These are phyloP conservation scores for Metschnikowia corniflorae DNA, from an alignment of 805 yeast genomes.

Conservation along the genomic window DNA sequence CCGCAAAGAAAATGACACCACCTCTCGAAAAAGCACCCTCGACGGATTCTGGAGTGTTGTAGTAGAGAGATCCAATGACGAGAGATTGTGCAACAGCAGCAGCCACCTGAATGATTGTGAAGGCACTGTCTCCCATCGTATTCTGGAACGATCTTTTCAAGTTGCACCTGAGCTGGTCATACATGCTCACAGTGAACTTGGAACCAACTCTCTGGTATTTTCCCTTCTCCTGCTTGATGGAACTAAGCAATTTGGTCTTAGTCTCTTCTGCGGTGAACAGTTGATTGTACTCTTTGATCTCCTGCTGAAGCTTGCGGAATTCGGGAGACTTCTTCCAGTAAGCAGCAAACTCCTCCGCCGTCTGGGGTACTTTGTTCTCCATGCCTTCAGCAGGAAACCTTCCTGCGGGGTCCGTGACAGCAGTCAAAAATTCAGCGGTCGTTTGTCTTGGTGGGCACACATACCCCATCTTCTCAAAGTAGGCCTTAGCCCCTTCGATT, in stretches of 20 bases:
- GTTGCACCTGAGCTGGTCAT: slow-evolving; percentile 48
- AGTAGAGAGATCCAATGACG: slow-evolving; percentile 61
- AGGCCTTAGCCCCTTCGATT: slow-evolving; percentile 47
- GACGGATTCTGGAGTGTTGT: slow-evolving; percentile 47
- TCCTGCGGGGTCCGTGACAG: slow-evolving; percentile 65
- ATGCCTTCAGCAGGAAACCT: slow-evolving; percentile 47
- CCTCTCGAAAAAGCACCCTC: slow-evolving; percentile 61
- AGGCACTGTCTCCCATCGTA: slow-evolving; percentile 53
- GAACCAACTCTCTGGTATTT: slow-evolving; percentile 36
- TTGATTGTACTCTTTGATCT: slow-evolving; percentile 18
- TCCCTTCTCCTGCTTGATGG: slow-evolving; percentile 37
- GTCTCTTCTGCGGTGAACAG: slow-evolving; percentile 8
- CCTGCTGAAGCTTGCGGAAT: slow-evolving; percentile 18
- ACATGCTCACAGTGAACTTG: slow-evolving; percentile 41
- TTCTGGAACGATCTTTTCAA: slow-evolving; percentile 52
- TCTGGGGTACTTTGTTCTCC: slow-evolving; percentile 53
- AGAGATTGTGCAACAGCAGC: slow-evolving; percentile 57
- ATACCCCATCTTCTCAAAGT: slow-evolving; percentile 64
- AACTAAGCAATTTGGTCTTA: slow-evolving; percentile 29
- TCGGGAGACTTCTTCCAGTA: slow-evolving; percentile 53
- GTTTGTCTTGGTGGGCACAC: slow-evolving; percentile 62
- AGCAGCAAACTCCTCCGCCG: slow-evolving; percentile 58
- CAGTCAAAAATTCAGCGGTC: slow-evolving; percentile 68
- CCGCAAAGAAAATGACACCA: slow-evolving; percentile 57
- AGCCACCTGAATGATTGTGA: slow-evolving; percentile 40